phyloP scores from a whole-genome alignment of 306 rosid genomes.

The Glycine tomentella region DNA sequence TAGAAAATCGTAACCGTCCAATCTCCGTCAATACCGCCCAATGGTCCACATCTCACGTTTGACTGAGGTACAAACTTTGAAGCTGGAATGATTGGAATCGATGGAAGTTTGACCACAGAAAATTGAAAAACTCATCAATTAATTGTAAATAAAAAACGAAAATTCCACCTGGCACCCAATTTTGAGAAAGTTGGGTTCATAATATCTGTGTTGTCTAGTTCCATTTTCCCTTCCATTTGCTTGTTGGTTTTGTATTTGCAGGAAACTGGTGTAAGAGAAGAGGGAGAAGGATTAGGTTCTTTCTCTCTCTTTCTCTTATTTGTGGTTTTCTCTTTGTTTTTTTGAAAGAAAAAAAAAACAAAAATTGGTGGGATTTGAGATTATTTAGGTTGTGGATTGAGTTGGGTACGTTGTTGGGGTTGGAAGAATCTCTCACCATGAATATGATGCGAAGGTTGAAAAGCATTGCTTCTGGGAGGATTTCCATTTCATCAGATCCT shows the following conservation, averaged over 20 bases:
- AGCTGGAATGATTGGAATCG: conserved; percentile 57
- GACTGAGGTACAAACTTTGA: conserved; percentile 59
- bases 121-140: background rate
- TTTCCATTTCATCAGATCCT: conserved; percentile 91
- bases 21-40: background rate
- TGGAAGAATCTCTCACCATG: conserved; percentile 49
- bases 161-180: conserved; percentile 55
- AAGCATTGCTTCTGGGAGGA: conserved; percentile 97
- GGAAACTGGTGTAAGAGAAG: conserved; percentile 46
- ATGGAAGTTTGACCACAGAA: conserved; percentile 58
- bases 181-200: conserved; percentile 30
- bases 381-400: conserved; percentile 58
- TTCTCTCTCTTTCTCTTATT: conserved; percentile 30
- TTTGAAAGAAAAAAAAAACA: background rate
- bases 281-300: conserved; percentile 37
- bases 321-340: conserved; percentile 46
- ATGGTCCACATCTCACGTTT: conserved; percentile 39
- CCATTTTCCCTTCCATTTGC: conserved; percentile 36
- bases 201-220: conserved; percentile 31
- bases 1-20: conserved; percentile 39
- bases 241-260: conserved; percentile 8
- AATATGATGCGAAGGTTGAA: conserved; percentile 92
- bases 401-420: conserved; percentile 40
- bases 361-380: conserved; percentile 25
- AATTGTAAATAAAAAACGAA: conserved; percentile 32